Conservation (phyloP, 2,329 filamentous ascomycete genomes). For the Tolypocladium inflatum region DNA sequence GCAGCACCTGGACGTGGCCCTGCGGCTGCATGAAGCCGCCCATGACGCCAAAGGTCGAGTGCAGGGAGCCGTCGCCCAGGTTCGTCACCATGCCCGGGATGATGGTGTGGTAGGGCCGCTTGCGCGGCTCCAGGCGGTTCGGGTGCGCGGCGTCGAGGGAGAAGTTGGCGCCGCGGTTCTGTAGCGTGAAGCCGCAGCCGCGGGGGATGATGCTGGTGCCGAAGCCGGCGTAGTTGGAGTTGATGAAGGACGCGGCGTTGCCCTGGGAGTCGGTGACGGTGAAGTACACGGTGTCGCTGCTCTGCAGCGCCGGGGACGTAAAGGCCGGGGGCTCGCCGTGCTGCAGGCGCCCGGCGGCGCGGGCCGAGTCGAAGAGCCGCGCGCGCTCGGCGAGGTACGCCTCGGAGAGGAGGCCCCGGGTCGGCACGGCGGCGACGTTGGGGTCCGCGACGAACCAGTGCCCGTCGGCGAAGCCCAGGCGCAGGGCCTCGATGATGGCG, state of each 20-base stretch:
- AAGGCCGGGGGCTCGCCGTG: conserved; percentile 50
- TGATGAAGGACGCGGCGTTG: conserved; percentile 94
- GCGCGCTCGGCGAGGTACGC: conserved; percentile 66
- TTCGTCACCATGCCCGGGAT: conserved; percentile 90
- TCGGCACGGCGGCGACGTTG: conserved; percentile 58
- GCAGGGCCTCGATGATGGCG: conserved; percentile 76
- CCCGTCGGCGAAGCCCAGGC: conserved; percentile 83
- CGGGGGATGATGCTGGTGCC: conserved; percentile 78
- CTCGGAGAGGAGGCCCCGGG: conserved; percentile 57
- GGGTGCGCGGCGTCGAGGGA: conserved; percentile 61
- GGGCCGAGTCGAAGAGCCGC: conserved; percentile 45
- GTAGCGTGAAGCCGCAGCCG: conserved; percentile 85
- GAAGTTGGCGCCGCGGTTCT: conserved; percentile 90
- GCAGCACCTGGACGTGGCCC: conserved; percentile 84
- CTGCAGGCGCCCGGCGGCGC: conserved; percentile 48
- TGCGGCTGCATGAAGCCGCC: conserved; percentile 98
- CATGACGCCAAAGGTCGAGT: conserved; percentile 92
- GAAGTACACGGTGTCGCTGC: conserved; percentile 93
- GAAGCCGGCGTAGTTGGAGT: conserved; percentile 86
- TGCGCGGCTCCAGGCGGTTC: conserved; percentile 70
- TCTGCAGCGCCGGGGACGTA: conserved; percentile 63
- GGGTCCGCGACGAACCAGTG: conserved; percentile 88
- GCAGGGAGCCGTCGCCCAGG: conserved; percentile 58
- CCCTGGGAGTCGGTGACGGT: conserved; percentile 70
- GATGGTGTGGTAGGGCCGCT: conserved; percentile 95